phyloP scores from a whole-genome alignment of 2,329 filamentous ascomycete genomes.

The Trichoderma sp. region DNA sequence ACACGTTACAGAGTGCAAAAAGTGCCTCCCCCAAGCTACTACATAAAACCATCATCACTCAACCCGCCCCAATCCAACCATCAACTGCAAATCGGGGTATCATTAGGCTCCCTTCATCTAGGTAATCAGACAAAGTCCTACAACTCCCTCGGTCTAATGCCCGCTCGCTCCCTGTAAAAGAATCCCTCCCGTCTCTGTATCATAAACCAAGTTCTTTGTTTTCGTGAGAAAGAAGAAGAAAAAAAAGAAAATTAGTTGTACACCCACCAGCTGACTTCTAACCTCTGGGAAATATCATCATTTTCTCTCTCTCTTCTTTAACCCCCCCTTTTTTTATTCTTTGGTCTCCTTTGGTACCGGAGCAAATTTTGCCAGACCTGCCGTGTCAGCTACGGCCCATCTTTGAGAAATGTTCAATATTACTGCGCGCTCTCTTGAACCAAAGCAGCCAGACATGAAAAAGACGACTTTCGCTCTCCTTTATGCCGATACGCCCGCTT shows the following conservation, averaged over 20 bases:
- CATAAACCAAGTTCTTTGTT: slow-evolving; percentile 16
- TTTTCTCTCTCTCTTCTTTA: neutral
- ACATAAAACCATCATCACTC: neutral
- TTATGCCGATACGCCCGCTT: slow-evolving; percentile 8
- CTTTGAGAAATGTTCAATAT: neutral
- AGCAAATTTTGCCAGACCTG: neutral
- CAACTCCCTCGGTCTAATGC: slow-evolving; percentile 14
- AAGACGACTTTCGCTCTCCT: slow-evolving; percentile 13
- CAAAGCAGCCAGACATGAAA: slow-evolving; percentile 9
- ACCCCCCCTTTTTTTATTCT: neutral
- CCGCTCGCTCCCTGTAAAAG: slow-evolving; percentile 3
- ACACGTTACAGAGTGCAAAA: neutral
- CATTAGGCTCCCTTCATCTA: slow-evolving; percentile 37
- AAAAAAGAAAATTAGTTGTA: slow-evolving; percentile 15
- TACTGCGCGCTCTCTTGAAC: slow-evolving; percentile 1
- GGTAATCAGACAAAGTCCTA: slow-evolving; percentile 17
- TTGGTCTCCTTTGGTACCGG: neutral
- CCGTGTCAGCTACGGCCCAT: neutral
- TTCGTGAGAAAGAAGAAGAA: neutral
- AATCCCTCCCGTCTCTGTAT: slow-evolving; percentile 14
- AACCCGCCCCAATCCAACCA: neutral
- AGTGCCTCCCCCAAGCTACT: neutral
- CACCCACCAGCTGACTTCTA: slow-evolving; percentile 10
- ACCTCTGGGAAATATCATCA: neutral
- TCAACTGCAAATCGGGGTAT: slow-evolving; percentile 35